These are phyloP conservation scores for Plasmopara viticola DNA, from an alignment of 352 stramenopile species.

Conservation along the genomic window DNA sequence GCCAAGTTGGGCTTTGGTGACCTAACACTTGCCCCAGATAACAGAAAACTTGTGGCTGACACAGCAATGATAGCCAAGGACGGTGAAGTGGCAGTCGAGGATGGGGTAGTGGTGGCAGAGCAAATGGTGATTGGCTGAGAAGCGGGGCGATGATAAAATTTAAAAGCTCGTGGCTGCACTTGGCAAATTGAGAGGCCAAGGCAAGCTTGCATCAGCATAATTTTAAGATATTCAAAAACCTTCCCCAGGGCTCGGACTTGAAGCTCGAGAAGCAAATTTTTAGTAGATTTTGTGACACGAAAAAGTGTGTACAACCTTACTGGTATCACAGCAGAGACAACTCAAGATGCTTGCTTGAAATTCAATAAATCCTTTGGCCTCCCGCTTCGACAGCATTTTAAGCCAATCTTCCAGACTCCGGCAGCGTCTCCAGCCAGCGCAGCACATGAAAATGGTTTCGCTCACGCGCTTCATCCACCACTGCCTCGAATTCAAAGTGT, in stretches of 20 bases:
- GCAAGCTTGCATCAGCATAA: too few relatives aligned
- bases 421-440: conserved; percentile 33
- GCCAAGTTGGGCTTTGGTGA: conserved; percentile 49
- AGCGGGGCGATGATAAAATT: not conserved
- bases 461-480: conserved; percentile 26
- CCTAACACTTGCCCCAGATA: conserved; percentile 26
- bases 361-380: too few relatives aligned
- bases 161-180: too few relatives aligned
- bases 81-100: conserved; percentile 7
- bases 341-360: too few relatives aligned
- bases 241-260: too few relatives aligned
- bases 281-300: too few relatives aligned
- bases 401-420: conserved; percentile 23
- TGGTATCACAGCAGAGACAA: too few relatives aligned
- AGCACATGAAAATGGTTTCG: conserved; percentile 28
- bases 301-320: too few relatives aligned
- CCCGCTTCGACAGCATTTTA: conserved; percentile 3
- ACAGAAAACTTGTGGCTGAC: not conserved
- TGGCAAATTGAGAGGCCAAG: too few relatives aligned
- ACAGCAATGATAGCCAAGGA: conserved; percentile 10
- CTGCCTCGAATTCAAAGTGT: conserved; percentile 25
- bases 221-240: not conserved
- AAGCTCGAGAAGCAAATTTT: too few relatives aligned
- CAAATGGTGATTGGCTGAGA: conserved; percentile 23
- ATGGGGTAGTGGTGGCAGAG: conserved; percentile 28